Evolutionary conservation across 225 moss, liverwort and hornwort genomes (phyloP).

Genomic region (Thuidium tamariscinum): DNA sequence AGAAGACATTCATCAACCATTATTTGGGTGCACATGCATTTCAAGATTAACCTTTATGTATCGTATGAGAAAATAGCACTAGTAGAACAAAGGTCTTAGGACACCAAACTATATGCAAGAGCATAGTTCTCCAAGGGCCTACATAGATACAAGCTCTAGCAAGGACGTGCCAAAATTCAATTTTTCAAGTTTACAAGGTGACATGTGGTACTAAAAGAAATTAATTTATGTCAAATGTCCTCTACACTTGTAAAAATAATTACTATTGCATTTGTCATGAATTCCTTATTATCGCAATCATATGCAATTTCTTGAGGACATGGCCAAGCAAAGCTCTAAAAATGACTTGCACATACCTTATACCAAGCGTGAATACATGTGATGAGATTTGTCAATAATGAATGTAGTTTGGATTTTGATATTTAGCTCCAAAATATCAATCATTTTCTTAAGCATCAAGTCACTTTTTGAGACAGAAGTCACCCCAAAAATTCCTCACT

Average conservation of each 20-base stretch:
- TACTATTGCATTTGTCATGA: not conserved
- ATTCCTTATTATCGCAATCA: accelerated
- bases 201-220: not conserved
- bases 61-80: accelerated
- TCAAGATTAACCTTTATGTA: not conserved
- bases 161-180: not conserved
- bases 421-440: not conserved
- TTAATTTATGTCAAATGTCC: not conserved
- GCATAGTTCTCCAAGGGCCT: not conserved
- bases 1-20: not conserved
- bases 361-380: too few relatives aligned
- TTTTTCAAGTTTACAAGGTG: not conserved
- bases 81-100: not conserved
- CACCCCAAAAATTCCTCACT: not conserved
- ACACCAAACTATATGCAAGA: not conserved
- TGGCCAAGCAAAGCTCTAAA: too few relatives aligned
- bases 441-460: not conserved
- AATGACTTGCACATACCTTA: too few relatives aligned
- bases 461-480: not conserved
- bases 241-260: not conserved
- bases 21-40: accelerated
- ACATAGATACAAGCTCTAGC: not conserved
- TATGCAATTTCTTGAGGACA: not conserved
- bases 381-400: not conserved
- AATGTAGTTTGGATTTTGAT: too few relatives aligned